Conservation (phyloP, 2,329 filamentous ascomycete genomes). For the Eutypa lata region DNA sequence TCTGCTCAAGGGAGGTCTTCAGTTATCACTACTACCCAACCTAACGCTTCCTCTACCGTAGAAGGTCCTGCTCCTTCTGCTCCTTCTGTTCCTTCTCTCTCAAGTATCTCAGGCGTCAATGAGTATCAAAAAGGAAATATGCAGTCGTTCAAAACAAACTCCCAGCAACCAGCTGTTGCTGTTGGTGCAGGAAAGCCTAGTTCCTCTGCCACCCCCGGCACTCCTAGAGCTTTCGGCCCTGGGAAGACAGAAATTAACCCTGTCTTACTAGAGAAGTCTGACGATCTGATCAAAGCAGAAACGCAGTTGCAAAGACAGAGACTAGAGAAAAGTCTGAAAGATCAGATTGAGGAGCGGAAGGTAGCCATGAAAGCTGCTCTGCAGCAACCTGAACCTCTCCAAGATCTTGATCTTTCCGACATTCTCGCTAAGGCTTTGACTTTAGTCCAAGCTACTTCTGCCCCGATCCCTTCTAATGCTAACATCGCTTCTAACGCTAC, state of each 20-base stretch:
- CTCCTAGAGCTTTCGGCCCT: slow-evolving; percentile 41
- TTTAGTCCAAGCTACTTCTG: slow-evolving; percentile 67
- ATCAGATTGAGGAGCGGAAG: slow-evolving; percentile 68
- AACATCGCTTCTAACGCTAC: slow-evolving; percentile 55
- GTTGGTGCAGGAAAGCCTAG: slow-evolving; percentile 16
- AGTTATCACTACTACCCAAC: slow-evolving; percentile 17
- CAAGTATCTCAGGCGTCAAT: slow-evolving; percentile 19
- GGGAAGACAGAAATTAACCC: slow-evolving; percentile 71
- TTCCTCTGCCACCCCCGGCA: slow-evolving; percentile 30
- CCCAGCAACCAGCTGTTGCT: slow-evolving; percentile 30
- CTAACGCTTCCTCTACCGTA: slow-evolving; percentile 16
- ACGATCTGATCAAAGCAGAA: slow-evolving; percentile 79
- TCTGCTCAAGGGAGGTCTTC: slow-evolving; percentile 23
- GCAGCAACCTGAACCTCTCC: slow-evolving; percentile 48
- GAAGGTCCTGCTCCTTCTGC: slow-evolving; percentile 16
- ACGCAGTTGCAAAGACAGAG: slow-evolving; percentile 75
- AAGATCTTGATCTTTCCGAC: slow-evolving; percentile 68
- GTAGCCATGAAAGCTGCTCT: slow-evolving; percentile 38
- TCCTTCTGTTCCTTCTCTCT: slow-evolving; percentile 10
- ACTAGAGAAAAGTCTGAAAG: slow-evolving; percentile 72
- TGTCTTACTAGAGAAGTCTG: slow-evolving; percentile 81
- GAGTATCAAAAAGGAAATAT: slow-evolving; percentile 27
- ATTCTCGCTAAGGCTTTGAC: slow-evolving; percentile 69
- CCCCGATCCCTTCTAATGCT: slow-evolving; percentile 55
- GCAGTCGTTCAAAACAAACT: slow-evolving; percentile 34